Conservation (phyloP, 768 basidiomycete species). For the Serendipita sp. region DNA sequence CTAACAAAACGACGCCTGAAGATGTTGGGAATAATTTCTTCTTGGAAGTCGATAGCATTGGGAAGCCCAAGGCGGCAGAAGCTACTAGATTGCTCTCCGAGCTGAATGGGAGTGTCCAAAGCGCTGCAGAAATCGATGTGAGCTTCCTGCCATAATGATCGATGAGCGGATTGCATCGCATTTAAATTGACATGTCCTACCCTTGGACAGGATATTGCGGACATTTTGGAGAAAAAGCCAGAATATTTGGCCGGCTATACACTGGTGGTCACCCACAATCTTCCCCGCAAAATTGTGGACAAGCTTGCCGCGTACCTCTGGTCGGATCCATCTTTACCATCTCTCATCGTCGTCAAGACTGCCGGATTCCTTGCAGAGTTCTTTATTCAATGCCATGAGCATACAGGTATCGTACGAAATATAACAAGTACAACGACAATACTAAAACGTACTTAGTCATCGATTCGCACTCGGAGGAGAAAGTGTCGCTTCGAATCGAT, state of each 20-base stretch:
- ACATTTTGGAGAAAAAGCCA: slow-evolving; percentile 40
- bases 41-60: slow-evolving; percentile 66
- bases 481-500: slow-evolving; percentile 69
- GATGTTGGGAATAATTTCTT: slow-evolving; percentile 98
- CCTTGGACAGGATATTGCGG: slow-evolving; percentile 28
- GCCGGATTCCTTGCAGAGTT: slow-evolving; percentile 86
- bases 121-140: slow-evolving; percentile 40
- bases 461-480: slow-evolving; percentile 69
- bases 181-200: not conserved
- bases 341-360: slow-evolving; percentile 65
- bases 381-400: slow-evolving; percentile 77
- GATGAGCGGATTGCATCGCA: not conserved
- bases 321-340: slow-evolving; percentile 39
- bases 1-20: slow-evolving; percentile 38
- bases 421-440: not conserved
- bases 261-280: slow-evolving; percentile 74
- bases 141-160: slow-evolving; percentile 6
- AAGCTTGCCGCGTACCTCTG: slow-evolving; percentile 53
- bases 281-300: slow-evolving; percentile 39
- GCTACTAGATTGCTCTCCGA: slow-evolving; percentile 62
- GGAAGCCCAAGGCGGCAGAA: slow-evolving; percentile 64
- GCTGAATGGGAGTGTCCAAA: slow-evolving; percentile 77
- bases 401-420: slow-evolving; percentile 44
- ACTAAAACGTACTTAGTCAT: slow-evolving; percentile 39
- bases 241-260: slow-evolving; percentile 49